Percentiles rank a stretch among this genome's conserved stretches.
Conservation (phyloP, 1,139 yeast genomes). For the Petasospora rhodanensis region DNA sequence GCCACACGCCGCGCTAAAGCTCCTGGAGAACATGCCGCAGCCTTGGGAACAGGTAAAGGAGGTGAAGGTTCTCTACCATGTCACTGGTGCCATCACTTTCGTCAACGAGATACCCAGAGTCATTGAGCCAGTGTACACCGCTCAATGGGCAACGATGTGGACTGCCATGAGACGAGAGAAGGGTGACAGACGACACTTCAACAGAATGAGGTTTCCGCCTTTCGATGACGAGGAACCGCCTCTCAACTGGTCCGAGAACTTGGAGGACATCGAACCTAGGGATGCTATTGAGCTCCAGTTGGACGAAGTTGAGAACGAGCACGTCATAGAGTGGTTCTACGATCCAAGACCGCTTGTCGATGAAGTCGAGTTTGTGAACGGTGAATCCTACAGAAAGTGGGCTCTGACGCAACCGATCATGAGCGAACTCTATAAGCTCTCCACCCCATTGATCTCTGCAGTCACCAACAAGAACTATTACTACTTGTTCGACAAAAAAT, state of each 20-base stretch:
- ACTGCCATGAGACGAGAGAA: constrained; percentile 89
- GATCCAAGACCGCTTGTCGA: constrained; percentile 74
- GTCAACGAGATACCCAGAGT: constrained; percentile 91
- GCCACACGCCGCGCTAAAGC: constrained; percentile 91
- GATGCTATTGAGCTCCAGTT: constrained; percentile 66
- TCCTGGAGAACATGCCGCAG: constrained; percentile 95
- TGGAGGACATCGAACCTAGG: constrained; percentile 67
- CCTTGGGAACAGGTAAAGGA: constrained; percentile 94
- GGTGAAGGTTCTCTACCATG: constrained; percentile 84
- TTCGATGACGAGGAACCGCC: constrained; percentile 98
- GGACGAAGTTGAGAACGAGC: constrained; percentile 54
- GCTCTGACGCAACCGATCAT: constrained; percentile 54
- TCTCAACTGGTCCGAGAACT: constrained; percentile 71
- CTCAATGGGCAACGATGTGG: constrained; percentile 98
- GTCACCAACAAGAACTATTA: constrained; percentile 45
- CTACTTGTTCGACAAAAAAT: constrained; percentile 68
- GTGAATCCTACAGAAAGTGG: constrained; percentile 78
- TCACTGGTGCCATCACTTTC: constrained; percentile 92
- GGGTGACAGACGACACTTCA: constrained; percentile 83
- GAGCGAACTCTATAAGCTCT: constrained; percentile 60
- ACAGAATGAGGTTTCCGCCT: constrained; percentile 90
- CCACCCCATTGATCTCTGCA: constrained; percentile 67
- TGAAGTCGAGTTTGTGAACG: constrained; percentile 52
- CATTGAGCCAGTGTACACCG: constrained; percentile 83
- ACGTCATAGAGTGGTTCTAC: constrained; percentile 72